Evolutionary conservation across 805 yeast genomes (phyloP), one percentile per base, ranked within the genome.

Genomic region (Kodamaea leandrae): DNA sequence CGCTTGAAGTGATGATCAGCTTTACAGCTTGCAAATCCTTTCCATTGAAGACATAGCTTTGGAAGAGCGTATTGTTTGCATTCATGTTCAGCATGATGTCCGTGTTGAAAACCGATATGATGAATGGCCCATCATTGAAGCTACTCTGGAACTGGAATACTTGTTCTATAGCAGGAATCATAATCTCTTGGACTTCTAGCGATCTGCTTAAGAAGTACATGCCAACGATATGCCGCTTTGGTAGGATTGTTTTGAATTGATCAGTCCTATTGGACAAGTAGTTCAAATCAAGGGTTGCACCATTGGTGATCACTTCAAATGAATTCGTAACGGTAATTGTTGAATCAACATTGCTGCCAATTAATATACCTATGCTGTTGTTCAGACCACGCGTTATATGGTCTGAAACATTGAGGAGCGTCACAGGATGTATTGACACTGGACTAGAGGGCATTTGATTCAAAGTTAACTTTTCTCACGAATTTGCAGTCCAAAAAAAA

Each of bases 391-490:
- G 50, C 8, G 62, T 45, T 3, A 53, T 37, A 25, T 55, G 61
- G 49, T 64, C 70, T 3, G 66, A 51, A 2, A 64, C 50, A 21
- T 58, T 57, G 35, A 64, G 52, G 16, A 66, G 47, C 4, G 60
- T 58, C 21, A 63, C 49, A 2, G 71, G 51, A 32, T 60, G 43
- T 21, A 40, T 40, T 18, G 39, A 36, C 14, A 36, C 39, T 7
- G 23, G 32, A 12, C 30, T 24, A 4, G 23, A 9, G 14, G 21
- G 23, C 33, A 28, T 27, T 13, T 13, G 14, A 32, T 26, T 26
- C 5, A 28, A 13, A 8, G 16, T 13, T 14, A n/a, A 14, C n/a
- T 5, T 14, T 5, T 28, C 8, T 28, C 15, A 28, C 18, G 32
- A 15, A 15, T 28, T 12, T 28, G 4, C 16, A 28, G 24, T 21